Percentiles rank a stretch among this genome's conserved stretches.
Conservation (phyloP, 768 basidiomycete species). For the Leucocoprinus birnbaumii region DNA sequence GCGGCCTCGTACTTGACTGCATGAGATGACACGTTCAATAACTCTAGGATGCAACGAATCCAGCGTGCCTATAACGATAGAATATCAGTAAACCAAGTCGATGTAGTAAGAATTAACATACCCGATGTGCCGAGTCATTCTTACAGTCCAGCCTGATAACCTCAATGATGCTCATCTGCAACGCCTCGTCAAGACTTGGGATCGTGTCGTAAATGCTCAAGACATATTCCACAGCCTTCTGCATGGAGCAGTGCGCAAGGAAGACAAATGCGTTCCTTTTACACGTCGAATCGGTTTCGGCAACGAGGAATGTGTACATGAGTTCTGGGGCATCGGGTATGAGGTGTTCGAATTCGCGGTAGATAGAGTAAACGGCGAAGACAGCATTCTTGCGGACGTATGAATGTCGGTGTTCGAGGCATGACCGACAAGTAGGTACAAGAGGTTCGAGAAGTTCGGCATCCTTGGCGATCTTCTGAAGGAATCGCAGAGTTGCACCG, state of each 20-base stretch:
- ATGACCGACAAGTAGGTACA: slow-evolving; percentile 88
- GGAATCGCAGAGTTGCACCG: slow-evolving; percentile 93
- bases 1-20: slow-evolving; percentile 98
- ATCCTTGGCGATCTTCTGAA: slow-evolving; percentile 94
- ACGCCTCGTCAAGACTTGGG: slow-evolving; percentile 77
- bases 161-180: slow-evolving; percentile 97
- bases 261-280: slow-evolving; percentile 98
- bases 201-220: slow-evolving; percentile 83
- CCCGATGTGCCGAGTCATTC: slow-evolving; percentile 77
- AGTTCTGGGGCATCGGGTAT: slow-evolving; percentile 96
- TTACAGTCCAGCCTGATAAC: slow-evolving; percentile 89
- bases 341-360: slow-evolving; percentile 90
- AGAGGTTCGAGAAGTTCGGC: slow-evolving; percentile 93
- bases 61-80: slow-evolving; percentile 71
- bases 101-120: slow-evolving; percentile 30
- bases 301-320: slow-evolving; percentile 92
- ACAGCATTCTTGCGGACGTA: slow-evolving; percentile 99
- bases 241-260: slow-evolving; percentile 81
- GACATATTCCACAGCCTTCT: slow-evolving; percentile 91
- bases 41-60: slow-evolving; percentile 90
- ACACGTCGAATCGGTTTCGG: slow-evolving; percentile 94
- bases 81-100: slow-evolving; percentile 8
- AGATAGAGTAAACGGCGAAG: slow-evolving; percentile 93
- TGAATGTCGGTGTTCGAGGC: slow-evolving; percentile 95
- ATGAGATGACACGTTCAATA: slow-evolving; percentile 85